These are phyloP conservation scores for Backusella luteola DNA, from an alignment of 192 early-diverging fungal species.

Conservation along the genomic window DNA sequence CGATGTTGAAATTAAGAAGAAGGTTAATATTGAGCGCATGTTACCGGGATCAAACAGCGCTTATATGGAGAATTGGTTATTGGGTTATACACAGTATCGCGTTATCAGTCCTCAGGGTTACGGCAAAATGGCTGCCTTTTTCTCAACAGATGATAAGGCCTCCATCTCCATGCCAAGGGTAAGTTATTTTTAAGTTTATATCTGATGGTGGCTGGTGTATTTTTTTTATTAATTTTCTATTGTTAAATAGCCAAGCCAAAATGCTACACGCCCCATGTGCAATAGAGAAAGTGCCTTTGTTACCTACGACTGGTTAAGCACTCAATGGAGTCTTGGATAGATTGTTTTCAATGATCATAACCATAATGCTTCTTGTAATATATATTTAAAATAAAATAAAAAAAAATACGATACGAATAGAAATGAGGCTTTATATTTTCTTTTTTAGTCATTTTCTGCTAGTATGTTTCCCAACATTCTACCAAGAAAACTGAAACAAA, in stretches of 20 bases:
- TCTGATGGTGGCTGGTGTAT: neutral
- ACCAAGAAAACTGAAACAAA: neutral
- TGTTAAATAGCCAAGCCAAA: constrained; percentile 2
- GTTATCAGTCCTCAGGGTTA: constrained; percentile 40
- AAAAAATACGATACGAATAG: no score
- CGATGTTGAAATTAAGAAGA: constrained; percentile 27
- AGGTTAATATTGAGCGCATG: constrained; percentile 24
- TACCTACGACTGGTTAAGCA: constrained; percentile 29
- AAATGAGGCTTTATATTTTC: no score
- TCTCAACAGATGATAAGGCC: constrained; percentile 31
- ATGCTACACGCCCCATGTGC: constrained; percentile 21
- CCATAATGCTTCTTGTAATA: neutral
- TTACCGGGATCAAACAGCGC: constrained; percentile 36
- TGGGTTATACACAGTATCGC: constrained; percentile 42
- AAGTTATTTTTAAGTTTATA: neutral
- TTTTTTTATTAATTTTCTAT: neutral
- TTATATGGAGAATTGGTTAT: constrained; percentile 46
- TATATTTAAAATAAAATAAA: neutral
- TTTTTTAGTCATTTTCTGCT: no score
- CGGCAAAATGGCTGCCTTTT: constrained; percentile 44
- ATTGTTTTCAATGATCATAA: neutral
- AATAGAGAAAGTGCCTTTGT: constrained; percentile 15
- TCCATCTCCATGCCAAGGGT: constrained; percentile 33
- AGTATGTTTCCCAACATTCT: neutral
- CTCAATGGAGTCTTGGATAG: constrained; percentile 42